Base-by-base conservation (phyloP, 73 alveolate species). In the Stentor roeselii region DNA sequence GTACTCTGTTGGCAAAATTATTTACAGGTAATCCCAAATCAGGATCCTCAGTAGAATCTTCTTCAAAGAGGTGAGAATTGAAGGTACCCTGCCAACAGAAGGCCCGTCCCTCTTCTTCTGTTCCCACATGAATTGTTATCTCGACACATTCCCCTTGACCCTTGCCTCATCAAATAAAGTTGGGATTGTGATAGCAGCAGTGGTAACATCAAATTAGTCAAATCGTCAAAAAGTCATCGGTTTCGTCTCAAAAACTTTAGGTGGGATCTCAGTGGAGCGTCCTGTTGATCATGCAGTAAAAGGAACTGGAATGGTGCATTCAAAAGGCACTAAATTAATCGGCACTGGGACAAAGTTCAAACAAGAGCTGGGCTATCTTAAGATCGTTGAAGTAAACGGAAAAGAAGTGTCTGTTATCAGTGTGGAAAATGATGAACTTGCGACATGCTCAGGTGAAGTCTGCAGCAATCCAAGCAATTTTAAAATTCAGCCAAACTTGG, bases 281-380 rank as follows among this genome's bases (percentile, higher is more conserved):
- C 67, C 67, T 11, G 67, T 50, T 50, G 67, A 50, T 21, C 67
- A 50, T 50, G 67, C 67, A 11, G 67, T 50, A 50, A 50, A 50
- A 50, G 67, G 67, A 21, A 21, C 21, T 50, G 67, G 67, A 21
- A 6, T 50, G 21, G 21, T 50, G 6, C 6, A 50, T 6, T 6
- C 30, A 11, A 21, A 50, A 50, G 67, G 67, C 6, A 6, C 21
- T 11, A 50, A 50, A 11, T 11, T 50, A 11, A 50, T 50, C 6
- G 67, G 67, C 6, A 6, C 6, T 11, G 67, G 67, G 67, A 50
- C 67, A 50, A 50, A 6, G 21, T 50, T 50, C 21, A 11, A 11
- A 50, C 6, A 50, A 50, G 67, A 50, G 6, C 21, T 50, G 67
- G 21, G 21, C 30, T 21, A 6, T 11, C 30, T 6, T 6, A 50